These are phyloP conservation scores for Fusarium sp. DNA, from an alignment of 2,329 filamentous ascomycete genomes.

Conservation along the genomic window DNA sequence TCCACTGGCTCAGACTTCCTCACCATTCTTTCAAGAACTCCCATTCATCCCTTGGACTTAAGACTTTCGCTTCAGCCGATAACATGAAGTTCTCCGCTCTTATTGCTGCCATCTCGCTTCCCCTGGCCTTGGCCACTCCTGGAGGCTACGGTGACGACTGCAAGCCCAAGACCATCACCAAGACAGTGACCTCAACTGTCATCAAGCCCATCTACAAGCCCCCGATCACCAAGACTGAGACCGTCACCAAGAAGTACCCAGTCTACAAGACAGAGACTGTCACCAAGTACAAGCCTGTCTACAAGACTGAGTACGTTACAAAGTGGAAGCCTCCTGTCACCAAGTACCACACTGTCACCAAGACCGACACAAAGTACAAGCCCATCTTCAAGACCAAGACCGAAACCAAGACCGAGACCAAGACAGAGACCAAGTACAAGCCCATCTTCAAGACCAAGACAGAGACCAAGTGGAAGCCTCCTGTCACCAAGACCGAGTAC, in stretches of 20 bases:
- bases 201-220: constrained; percentile 29
- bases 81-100: constrained; percentile 33
- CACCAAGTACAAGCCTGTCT: constrained; percentile 24
- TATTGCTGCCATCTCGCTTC: constrained; percentile 13
- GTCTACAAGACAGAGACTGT: constrained; percentile 16
- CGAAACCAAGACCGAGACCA: constrained; percentile 19
- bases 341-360: constrained; percentile 16
- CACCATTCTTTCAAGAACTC: constrained; percentile 6
- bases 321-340: constrained; percentile 19
- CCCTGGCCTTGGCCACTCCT: constrained; percentile 22
- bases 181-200: constrained; percentile 24
- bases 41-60: neutral
- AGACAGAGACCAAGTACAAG: constrained; percentile 14
- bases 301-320: constrained; percentile 23
- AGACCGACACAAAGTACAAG: constrained; percentile 14
- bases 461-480: constrained; percentile 17
- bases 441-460: neutral
- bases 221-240: constrained; percentile 29
- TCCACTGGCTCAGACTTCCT: constrained; percentile 11
- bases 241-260: constrained; percentile 21
- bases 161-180: constrained; percentile 32
- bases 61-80: constrained; percentile 13
- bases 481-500: constrained; percentile 11
- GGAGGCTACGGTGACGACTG: constrained; percentile 5
- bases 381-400: constrained; percentile 10